phyloP scores from a whole-genome alignment of 306 rosid species.

The Styphnolobium japonicum region DNA sequence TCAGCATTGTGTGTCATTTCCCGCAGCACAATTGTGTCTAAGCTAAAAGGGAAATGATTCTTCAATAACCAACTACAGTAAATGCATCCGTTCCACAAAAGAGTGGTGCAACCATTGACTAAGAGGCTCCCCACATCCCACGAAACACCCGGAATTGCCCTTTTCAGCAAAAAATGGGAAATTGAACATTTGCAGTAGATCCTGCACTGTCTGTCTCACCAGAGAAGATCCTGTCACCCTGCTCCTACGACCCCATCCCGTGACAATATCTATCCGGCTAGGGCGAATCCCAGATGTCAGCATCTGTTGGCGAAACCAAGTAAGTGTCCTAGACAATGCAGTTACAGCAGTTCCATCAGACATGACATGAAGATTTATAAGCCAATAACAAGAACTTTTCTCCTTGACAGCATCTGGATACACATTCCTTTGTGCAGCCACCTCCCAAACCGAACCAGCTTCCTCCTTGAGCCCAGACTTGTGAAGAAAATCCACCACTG shows the following conservation, averaged over 20 bases:
- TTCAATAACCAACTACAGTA: conserved; percentile 45
- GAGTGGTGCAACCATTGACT: conserved; percentile 76
- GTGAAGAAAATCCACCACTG: conserved; percentile 95
- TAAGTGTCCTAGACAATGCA: conserved; percentile 85
- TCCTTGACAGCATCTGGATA: conserved; percentile 86
- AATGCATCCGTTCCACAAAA: conserved; percentile 89
- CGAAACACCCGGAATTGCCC: conserved; percentile 88
- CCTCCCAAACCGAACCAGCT: conserved; percentile 98
- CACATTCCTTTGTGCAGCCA: conserved; percentile 74
- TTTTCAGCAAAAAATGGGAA: conserved; percentile 88
- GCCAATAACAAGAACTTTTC: conserved; percentile 87
- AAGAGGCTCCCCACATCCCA: conserved; percentile 92
- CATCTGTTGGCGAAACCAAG: conserved; percentile 84
- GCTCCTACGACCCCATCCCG: conserved; percentile 97
- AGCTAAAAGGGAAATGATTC: conserved; percentile 16
- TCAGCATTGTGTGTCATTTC: conserved; percentile 11
- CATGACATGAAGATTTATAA: conserved; percentile 94
- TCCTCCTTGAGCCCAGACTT: conserved; percentile 97
- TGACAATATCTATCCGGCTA: conserved; percentile 80
- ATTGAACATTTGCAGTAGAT: conserved; percentile 58
- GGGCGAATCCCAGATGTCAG: conserved; percentile 68
- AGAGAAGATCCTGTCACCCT: conserved; percentile 83
- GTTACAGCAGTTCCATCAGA: conserved; percentile 95
- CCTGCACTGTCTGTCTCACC: conserved; percentile 87
- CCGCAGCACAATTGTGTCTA: conserved; percentile 44